Evolutionary conservation across 116 monocot species (phyloP).

Genomic region (Trichopus zeylanicus): DNA sequence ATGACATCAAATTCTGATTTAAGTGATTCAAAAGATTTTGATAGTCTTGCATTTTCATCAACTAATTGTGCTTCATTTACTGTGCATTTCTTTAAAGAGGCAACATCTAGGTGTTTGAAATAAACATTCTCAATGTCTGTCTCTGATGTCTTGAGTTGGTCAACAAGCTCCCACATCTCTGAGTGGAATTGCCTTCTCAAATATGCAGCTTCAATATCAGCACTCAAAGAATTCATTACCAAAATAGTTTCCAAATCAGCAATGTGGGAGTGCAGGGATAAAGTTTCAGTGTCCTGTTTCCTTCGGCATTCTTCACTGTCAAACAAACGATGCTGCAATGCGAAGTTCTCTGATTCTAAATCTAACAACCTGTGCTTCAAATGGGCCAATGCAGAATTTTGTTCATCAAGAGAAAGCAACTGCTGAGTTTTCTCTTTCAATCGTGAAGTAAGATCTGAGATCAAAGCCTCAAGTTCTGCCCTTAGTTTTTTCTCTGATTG

Average conservation of each 20-base stretch:
- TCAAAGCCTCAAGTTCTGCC: constrained; percentile 39
- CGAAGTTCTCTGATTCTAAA: constrained; percentile 40
- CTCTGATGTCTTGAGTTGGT: constrained; percentile 15
- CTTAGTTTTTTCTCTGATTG: constrained; percentile 27
- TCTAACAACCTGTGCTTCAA: constrained; percentile 27
- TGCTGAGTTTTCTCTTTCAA: constrained; percentile 39
- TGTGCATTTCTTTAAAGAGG: constrained; percentile 11
- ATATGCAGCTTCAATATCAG: constrained; percentile 52
- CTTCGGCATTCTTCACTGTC: constrained; percentile 27
- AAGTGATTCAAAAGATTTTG: constrained; percentile 19
- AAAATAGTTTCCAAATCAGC: constrained; percentile 43
- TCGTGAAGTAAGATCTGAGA: constrained; percentile 42
- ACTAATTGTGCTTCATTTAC: constrained; percentile 21
- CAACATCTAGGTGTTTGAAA: constrained; percentile 19
- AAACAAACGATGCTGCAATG: constrained; percentile 21
- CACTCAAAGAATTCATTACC: constrained; percentile 28
- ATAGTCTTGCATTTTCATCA: constrained; percentile 33
- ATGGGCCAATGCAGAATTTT: constrained; percentile 32
- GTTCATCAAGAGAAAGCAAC: constrained; percentile 36
- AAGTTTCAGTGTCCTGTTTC: constrained; percentile 15
- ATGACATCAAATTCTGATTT: constrained; percentile 29
- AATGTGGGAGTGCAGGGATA: constrained; percentile 20
- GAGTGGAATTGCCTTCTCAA: constrained; percentile 31
- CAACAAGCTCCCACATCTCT: constrained; percentile 17
- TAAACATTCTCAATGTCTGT: constrained; percentile 21